phyloP scores from a whole-genome alignment of 2,329 filamentous ascomycete species.

The Fusarium circinatum region DNA sequence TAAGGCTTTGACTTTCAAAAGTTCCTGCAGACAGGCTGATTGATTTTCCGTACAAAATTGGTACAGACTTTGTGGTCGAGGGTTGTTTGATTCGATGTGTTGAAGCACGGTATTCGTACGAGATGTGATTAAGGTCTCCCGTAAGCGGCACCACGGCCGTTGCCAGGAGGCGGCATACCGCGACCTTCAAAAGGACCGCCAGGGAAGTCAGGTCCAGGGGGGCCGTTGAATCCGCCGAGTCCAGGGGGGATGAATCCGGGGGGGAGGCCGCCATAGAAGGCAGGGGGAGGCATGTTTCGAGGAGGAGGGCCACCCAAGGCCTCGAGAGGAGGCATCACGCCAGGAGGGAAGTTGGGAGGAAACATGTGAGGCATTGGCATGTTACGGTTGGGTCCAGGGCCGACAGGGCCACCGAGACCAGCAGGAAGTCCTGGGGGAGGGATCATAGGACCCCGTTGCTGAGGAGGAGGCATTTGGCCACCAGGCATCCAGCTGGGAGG shows the following conservation, averaged over 20 bases:
- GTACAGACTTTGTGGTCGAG: slow-evolving; percentile 11
- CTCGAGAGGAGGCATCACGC: slow-evolving; percentile 59
- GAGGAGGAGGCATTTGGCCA: slow-evolving; percentile 57
- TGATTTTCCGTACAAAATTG: slow-evolving; percentile 38
- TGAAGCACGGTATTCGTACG: not conserved
- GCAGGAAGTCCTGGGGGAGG: slow-evolving; percentile 66
- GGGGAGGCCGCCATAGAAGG: slow-evolving; percentile 63
- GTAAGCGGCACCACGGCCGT: slow-evolving; percentile 48
- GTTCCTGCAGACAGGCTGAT: slow-evolving; percentile 28
- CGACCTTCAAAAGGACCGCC: slow-evolving; percentile 64
- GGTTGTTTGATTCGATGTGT: not conserved
- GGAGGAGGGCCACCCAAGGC: slow-evolving; percentile 61
- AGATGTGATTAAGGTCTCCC: slow-evolving; percentile 43
- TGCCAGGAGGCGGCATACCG: slow-evolving; percentile 63
- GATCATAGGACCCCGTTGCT: slow-evolving; percentile 62
- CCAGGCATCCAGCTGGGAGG: slow-evolving; percentile 64
- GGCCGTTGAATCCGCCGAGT: slow-evolving; percentile 67
- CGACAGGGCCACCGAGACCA: slow-evolving; percentile 39
- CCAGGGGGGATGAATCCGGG: slow-evolving; percentile 65
- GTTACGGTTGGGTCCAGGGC: slow-evolving; percentile 47
- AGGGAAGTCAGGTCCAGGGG: slow-evolving; percentile 57
- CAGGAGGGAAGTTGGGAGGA: slow-evolving; percentile 68
- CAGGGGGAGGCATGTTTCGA: slow-evolving; percentile 66
- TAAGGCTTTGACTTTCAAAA: slow-evolving; percentile 13
- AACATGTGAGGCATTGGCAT: slow-evolving; percentile 68